These are phyloP conservation scores for Desmodesmus armatus DNA, from an alignment of 139 green algal species.

Conservation along the genomic window DNA sequence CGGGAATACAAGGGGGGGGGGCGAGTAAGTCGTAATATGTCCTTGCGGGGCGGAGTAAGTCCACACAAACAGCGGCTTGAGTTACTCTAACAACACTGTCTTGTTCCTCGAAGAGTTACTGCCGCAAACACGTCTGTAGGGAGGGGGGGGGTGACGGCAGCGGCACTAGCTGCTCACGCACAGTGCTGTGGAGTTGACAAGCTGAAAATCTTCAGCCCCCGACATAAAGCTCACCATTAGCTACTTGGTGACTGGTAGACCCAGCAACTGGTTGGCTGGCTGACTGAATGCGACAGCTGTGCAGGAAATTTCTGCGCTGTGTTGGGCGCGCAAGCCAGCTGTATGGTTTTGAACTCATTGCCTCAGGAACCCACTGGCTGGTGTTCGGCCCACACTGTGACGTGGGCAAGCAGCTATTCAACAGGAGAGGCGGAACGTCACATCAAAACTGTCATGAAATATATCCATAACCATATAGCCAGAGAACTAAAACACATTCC, in stretches of 20 bases:
- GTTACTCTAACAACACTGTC: no score
- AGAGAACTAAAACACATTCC: neutral
- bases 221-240: no score
- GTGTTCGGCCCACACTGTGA: neutral
- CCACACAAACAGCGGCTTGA: no score
- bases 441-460: no score
- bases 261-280: no score
- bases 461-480: no score
- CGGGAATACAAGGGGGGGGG: constrained; percentile 1
- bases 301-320: neutral
- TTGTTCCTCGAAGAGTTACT: no score
- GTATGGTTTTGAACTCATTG: neutral
- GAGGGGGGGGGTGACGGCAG: neutral
- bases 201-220: no score
- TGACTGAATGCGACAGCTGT: neutral
- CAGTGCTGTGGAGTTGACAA: neutral
- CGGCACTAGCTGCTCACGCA: neutral
- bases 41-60: no score
- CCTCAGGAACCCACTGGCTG: neutral
- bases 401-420: neutral
- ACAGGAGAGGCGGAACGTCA: neutral
- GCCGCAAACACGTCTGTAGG: no score
- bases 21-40: no score
- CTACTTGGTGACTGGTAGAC: no score
- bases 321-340: neutral